These are phyloP conservation scores for Talaromyces trachyspermus DNA, from an alignment of 495 filamentous ascomycete species.

Conservation along the genomic window DNA sequence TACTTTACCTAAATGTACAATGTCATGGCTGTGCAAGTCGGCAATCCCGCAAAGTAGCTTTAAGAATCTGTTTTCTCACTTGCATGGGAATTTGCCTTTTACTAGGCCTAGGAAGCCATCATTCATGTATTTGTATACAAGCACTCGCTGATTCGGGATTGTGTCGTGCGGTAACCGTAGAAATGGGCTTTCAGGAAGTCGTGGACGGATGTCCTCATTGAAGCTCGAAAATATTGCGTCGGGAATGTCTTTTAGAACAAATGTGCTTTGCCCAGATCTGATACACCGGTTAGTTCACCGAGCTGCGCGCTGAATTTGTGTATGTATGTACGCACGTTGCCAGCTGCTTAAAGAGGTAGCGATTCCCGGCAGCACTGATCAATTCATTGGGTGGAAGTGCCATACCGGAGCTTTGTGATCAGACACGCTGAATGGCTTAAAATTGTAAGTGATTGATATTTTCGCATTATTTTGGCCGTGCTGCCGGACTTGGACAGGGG, in stretches of 20 bases:
- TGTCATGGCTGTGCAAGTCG: slow-evolving; percentile 36
- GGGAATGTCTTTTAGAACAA: slow-evolving; percentile 26
- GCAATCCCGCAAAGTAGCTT: slow-evolving; percentile 35
- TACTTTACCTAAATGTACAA: slow-evolving; percentile 34
- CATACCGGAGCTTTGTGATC: no score
- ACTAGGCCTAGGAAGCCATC: slow-evolving; percentile 35
- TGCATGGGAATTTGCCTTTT: slow-evolving; percentile 25
- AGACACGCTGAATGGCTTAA: no score
- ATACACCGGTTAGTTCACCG: neutral
- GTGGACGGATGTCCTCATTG: slow-evolving; percentile 21
- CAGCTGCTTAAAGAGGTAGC: slow-evolving; percentile 17
- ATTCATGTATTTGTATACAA: slow-evolving; percentile 35
- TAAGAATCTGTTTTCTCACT: slow-evolving; percentile 34
- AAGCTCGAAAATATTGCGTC: slow-evolving; percentile 17
- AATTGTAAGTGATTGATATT: no score
- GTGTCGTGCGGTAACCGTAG: slow-evolving; percentile 27
- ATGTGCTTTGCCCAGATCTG: slow-evolving; percentile 19
- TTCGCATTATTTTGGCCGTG: no score
- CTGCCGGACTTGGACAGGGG: no score
- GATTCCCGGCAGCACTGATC: slow-evolving; percentile 14
- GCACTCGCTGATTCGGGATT: slow-evolving; percentile 32
- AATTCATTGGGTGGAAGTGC: slow-evolving; percentile 12
- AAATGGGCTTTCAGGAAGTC: slow-evolving; percentile 26
- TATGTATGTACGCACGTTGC: slow-evolving; percentile 15
- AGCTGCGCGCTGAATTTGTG: neutral